These are phyloP conservation scores for Aphanoascus verrucosus DNA, from an alignment of 2,329 filamentous ascomycete genomes.

Conservation along the genomic window DNA sequence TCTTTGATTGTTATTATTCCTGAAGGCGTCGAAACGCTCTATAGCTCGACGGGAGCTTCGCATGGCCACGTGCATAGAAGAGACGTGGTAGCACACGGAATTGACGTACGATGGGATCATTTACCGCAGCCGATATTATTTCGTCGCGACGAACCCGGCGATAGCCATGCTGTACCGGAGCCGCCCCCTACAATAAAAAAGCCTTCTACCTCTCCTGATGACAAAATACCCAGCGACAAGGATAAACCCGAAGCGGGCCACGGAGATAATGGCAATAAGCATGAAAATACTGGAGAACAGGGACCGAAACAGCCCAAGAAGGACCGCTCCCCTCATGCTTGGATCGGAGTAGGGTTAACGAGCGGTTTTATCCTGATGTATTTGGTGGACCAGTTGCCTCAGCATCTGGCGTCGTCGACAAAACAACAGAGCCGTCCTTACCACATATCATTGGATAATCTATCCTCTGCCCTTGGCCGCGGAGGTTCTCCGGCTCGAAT, in stretches of 20 bases:
- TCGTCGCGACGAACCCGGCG: neutral
- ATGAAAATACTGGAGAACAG: neutral
- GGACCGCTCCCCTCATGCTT: constrained; percentile 51
- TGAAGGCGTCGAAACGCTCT: constrained; percentile 85
- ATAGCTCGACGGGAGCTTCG: constrained; percentile 42
- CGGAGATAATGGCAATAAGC: neutral
- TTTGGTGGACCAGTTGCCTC: constrained; percentile 75
- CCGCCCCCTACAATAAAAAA: constrained; percentile 8
- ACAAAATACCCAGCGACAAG: neutral
- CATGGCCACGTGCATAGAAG: constrained; percentile 23
- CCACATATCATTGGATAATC: constrained; percentile 79
- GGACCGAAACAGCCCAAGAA: constrained; percentile 23
- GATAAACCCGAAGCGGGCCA: neutral
- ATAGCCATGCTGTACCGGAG: constrained; percentile 1
- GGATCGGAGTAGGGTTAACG: constrained; percentile 77
- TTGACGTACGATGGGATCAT: constrained; percentile 13
- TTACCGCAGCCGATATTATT: neutral
- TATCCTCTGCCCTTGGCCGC: constrained; percentile 48
- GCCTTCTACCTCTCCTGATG: neutral
- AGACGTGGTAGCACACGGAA: constrained; percentile 17
- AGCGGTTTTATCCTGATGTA: constrained; percentile 95
- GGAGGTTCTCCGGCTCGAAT: constrained; percentile 32
- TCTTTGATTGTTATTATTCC: constrained; percentile 96
- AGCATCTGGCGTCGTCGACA: constrained; percentile 56
- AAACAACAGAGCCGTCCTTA: constrained; percentile 58